Percentiles rank a stretch among this genome's conserved stretches.
phyloP scores from a whole-genome alignment of 192 early-diverging fungal species.

The Coemansia sp. region DNA sequence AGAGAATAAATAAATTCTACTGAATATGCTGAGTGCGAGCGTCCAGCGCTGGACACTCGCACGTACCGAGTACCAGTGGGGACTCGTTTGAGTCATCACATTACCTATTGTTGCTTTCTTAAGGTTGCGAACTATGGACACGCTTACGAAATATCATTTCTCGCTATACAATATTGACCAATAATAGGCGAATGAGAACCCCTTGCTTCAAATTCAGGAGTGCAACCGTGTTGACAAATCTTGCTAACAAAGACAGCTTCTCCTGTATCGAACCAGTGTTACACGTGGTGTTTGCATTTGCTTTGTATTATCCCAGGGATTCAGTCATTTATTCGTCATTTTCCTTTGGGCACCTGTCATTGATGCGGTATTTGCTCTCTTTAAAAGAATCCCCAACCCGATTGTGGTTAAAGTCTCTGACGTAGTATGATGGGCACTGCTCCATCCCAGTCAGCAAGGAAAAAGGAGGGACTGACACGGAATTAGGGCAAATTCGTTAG shows the following conservation, averaged over 20 bases:
- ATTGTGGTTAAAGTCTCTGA: background rate
- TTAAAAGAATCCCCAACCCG: background rate
- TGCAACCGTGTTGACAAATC: background rate
- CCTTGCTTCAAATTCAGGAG: background rate
- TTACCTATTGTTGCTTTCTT: too few species aligned
- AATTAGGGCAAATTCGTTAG: background rate
- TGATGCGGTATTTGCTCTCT: background rate
- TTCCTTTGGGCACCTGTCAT: background rate
- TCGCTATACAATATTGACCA: background rate
- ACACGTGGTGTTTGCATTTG: background rate
- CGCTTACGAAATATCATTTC: background rate
- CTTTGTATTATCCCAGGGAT: too few species aligned
- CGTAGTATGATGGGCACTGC: too few species aligned
- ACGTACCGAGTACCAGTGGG: too few species aligned
- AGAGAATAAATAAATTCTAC: background rate
- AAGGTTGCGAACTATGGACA: too few species aligned
- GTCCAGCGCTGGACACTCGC: too few species aligned
- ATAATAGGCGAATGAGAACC: background rate
- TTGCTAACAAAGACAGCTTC: background rate
- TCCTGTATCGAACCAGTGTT: background rate
- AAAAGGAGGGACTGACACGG: background rate
- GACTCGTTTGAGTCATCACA: too few species aligned
- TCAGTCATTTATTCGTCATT: too few species aligned
- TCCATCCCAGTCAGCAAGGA: background rate
- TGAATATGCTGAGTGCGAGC: background rate